phyloP scores from a whole-genome alignment of 441 rosid species.

The Populus hybrid region DNA sequence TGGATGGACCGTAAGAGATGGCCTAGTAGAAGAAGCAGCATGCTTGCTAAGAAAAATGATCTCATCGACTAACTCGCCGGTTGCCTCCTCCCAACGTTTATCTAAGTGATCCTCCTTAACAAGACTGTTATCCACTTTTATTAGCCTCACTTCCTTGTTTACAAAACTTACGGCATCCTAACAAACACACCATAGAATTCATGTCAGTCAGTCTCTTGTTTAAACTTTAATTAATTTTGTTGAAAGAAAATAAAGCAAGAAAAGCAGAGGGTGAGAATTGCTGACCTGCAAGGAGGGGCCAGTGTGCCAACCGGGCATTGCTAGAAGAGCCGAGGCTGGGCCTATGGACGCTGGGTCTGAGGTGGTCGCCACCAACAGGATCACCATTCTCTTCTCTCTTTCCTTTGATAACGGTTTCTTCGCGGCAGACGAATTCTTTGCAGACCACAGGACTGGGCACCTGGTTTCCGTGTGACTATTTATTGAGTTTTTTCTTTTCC shows the following conservation, averaged over 20 bases:
- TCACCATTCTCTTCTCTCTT: slow-evolving; percentile 40
- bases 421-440: not conserved
- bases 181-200: not conserved
- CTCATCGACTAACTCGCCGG: slow-evolving; percentile 63
- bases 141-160: slow-evolving; percentile 49
- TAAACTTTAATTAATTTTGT: not conserved
- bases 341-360: slow-evolving; percentile 66
- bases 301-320: slow-evolving; percentile 61
- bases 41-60: slow-evolving; percentile 76
- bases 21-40: slow-evolving; percentile 65
- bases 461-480: not conserved
- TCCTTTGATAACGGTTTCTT: not conserved
- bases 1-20: slow-evolving; percentile 69
- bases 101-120: slow-evolving; percentile 63
- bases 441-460: not conserved
- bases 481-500: not conserved
- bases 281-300: slow-evolving; percentile 48
- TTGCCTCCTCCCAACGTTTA: slow-evolving; percentile 65
- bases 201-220: not conserved
- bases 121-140: slow-evolving; percentile 50
- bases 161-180: slow-evolving; percentile 52
- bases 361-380: slow-evolving; percentile 62
- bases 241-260: not conserved
- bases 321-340: slow-evolving; percentile 62
- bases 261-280: not conserved